phyloP scores from a whole-genome alignment of 2,329 filamentous ascomycete genomes.

The Apiospora sp. region DNA sequence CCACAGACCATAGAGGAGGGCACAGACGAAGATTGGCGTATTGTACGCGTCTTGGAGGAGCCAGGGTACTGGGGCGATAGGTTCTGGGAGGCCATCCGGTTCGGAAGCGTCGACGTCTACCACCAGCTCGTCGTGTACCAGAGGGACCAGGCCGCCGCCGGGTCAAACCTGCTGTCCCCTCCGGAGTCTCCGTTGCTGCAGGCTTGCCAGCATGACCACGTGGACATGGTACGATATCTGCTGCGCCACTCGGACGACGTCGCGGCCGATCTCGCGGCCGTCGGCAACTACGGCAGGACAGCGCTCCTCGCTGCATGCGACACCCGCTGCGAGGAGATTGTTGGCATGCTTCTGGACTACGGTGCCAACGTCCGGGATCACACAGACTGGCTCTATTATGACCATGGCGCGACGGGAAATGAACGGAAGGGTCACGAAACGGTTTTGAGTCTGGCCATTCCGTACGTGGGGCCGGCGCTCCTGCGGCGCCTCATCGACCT shows the following conservation, averaged over 20 bases:
- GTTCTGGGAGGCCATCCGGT: neutral
- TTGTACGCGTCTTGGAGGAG: neutral
- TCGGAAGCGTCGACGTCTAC: slow-evolving; percentile 1
- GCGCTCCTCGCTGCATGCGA: neutral
- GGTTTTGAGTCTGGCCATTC: neutral
- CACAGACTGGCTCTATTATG: neutral
- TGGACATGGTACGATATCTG: neutral
- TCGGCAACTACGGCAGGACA: neutral
- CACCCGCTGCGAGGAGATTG: neutral
- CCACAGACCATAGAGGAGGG: neutral
- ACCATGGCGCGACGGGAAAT: neutral
- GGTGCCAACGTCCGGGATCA: neutral
- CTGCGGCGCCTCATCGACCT: neutral
- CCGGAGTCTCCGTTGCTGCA: neutral
- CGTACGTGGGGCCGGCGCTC: neutral
- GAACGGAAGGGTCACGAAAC: neutral
- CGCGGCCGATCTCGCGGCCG: neutral
- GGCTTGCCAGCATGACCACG: neutral
- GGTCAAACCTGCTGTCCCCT: neutral
- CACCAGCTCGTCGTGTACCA: neutral
- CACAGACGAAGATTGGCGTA: no score
- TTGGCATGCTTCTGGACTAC: neutral
- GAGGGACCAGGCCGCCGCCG: neutral
- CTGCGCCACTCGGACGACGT: neutral
- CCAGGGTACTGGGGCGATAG: neutral